These are phyloP conservation scores for Tetrapisispora pingtungensis DNA, from an alignment of 805 yeast species.

Conservation along the genomic window DNA sequence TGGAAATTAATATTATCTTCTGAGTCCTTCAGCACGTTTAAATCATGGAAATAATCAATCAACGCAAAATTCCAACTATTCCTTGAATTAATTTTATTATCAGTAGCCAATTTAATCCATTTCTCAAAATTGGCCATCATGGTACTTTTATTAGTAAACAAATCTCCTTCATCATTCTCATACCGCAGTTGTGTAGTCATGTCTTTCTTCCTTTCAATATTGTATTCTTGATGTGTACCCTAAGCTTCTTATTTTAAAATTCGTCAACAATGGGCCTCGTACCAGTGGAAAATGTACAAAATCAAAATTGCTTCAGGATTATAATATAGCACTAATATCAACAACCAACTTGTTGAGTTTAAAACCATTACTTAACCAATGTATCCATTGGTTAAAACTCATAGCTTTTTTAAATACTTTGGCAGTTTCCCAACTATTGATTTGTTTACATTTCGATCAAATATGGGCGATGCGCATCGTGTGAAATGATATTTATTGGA, in stretches of 20 bases:
- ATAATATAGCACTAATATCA: too few relatives aligned
- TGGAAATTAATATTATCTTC: conserved; percentile 77
- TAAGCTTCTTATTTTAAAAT: too few relatives aligned
- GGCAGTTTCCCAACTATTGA: not conserved
- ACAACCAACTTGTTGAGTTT: too few relatives aligned
- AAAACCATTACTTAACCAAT: too few relatives aligned
- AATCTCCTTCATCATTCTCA: conserved; percentile 7
- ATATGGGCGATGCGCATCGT: not conserved
- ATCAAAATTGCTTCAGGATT: too few relatives aligned
- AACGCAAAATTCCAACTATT: conserved; percentile 88
- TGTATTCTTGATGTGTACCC: too few relatives aligned
- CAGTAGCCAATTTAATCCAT: conserved; percentile 78
- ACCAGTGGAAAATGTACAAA: too few relatives aligned
- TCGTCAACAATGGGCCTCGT: too few relatives aligned
- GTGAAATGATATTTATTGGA: not conserved
- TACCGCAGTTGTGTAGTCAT: conserved; percentile 13
- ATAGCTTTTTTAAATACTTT: not conserved
- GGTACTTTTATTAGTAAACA: conserved; percentile 28
- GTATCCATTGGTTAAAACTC: not conserved
- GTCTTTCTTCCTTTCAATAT: too few relatives aligned
- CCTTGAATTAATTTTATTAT: conserved; percentile 70
- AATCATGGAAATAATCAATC: conserved; percentile 84
- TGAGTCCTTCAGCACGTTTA: conserved; percentile 63
- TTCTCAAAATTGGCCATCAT: conserved; percentile 54
- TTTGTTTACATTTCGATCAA: not conserved